Evolutionary conservation across 192 early-diverging fungal species (phyloP), one percentile per base, ranked within the genome.

Genomic region (Funneliformis geosporum): DNA sequence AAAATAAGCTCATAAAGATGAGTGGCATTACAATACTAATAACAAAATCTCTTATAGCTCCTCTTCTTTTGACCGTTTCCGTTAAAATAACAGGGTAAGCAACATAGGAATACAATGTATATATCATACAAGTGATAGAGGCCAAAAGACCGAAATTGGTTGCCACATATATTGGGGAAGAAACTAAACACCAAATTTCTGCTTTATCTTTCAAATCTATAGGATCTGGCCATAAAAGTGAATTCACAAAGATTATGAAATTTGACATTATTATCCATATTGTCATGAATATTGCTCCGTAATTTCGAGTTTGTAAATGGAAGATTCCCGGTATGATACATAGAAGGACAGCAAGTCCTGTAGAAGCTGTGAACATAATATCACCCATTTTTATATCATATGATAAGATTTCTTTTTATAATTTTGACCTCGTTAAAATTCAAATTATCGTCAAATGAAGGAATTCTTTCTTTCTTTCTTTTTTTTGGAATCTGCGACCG

Each of bases 241-340:
- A 75, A 40, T 75, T 75, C 9, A 60, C 38, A 16, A 75, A 75
- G 2, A 18, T 11, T 21, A 75, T 75, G 25, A 40, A 12, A 61
- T 75, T 75, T 12, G 60, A 8, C 0, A 21, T 6, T 0, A 23
- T 4, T 0, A 75, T 33, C 73, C 73, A 75, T 10, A 75, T 38
- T 8, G 73, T 75, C 73, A 75, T 75, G 3, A 75, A 40, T 40
- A 75, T 75, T 4, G 73, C 73, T 25, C 73, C 73, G 7, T 27
- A 75, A 75, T 75, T 75, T 16, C 73, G 27, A 2, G 55, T 16
- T 43, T 75, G 59, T 40, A 75, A 11, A 75, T 75, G 73, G 61
- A 75, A 23, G 2, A 59, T 60, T 59, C 47, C 55, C 9, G 73
- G 73, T 38, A 75, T 43, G 6, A 75, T 14, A 12, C 28, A 60